phyloP scores from a whole-genome alignment of 371 early-diverging fungal species.

The Basidiobolus meristosporus region DNA sequence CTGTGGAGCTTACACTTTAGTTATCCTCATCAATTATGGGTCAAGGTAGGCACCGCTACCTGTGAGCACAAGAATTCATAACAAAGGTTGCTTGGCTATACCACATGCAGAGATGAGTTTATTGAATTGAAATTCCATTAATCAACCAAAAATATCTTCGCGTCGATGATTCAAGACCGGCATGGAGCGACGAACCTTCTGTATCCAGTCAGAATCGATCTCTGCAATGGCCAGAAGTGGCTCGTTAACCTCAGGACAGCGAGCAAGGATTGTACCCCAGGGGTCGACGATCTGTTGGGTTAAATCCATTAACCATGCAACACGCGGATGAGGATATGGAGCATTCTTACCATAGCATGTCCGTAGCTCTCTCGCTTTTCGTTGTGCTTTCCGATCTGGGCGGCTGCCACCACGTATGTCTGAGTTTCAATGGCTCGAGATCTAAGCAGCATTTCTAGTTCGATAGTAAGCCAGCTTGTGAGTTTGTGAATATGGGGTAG shows the following conservation, averaged over 20 bases:
- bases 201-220: conserved; percentile 35
- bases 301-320: background rate
- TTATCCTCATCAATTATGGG: too few species aligned
- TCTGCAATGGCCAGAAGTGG: conserved; percentile 34
- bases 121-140: background rate
- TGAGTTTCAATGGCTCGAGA: conserved; percentile 81
- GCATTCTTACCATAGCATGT: conserved; percentile 41
- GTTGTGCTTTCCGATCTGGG: conserved; percentile 62
- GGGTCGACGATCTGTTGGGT: conserved; percentile 36
- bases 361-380: conserved; percentile 54
- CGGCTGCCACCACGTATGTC: conserved; percentile 37
- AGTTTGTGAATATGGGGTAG: background rate
- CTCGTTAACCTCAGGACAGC: conserved; percentile 21
- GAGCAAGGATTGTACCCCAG: conserved; percentile 45
- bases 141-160: conserved; percentile 28
- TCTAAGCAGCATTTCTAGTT: conserved; percentile 43
- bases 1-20: too few species aligned
- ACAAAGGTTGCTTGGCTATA: too few species aligned
- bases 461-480: background rate
- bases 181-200: conserved; percentile 42
- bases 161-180: conserved; percentile 52
- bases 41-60: too few species aligned
- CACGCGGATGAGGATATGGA: background rate
- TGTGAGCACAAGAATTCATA: too few species aligned
- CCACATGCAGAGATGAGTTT: too few species aligned